These are phyloP conservation scores for Stephanodiscus minutulus DNA, from an alignment of 108 stramenopile species.

Conservation along the genomic window DNA sequence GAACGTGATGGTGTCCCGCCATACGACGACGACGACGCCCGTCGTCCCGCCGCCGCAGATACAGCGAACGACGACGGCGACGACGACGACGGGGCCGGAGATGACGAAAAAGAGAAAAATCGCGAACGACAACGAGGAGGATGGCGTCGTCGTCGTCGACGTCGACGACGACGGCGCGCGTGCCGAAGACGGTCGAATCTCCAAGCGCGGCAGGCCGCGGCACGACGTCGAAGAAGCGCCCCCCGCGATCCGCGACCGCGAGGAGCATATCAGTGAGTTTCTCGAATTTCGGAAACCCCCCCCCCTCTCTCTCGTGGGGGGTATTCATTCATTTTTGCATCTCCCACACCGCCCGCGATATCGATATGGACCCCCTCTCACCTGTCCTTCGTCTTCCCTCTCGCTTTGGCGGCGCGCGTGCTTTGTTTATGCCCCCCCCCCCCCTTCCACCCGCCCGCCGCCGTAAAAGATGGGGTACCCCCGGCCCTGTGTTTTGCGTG, in stretches of 20 bases:
- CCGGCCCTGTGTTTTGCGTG: background rate
- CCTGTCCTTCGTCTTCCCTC: background rate
- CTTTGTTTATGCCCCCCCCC: background rate
- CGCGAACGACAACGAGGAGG: background rate
- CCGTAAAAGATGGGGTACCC: constrained; percentile 1
- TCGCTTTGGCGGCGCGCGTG: background rate
- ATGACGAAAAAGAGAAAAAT: background rate
- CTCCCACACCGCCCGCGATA: too few species aligned
- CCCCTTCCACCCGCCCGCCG: background rate
- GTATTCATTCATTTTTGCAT: too few species aligned
- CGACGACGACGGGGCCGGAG: background rate
- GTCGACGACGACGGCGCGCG: background rate
- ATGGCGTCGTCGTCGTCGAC: too few species aligned
- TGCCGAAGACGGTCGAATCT: background rate
- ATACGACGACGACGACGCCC: background rate
- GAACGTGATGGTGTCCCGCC: background rate
- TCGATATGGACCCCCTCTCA: too few species aligned
- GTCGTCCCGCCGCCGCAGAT: background rate
- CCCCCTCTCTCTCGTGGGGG: background rate
- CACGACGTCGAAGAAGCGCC: background rate
- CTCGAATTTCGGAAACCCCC: constrained; percentile 4
- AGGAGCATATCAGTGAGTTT: background rate
- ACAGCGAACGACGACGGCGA: background rate
- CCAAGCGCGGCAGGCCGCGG: background rate
- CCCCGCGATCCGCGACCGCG: background rate